These are phyloP conservation scores for Plicaturopsis crispa DNA, from an alignment of 768 basidiomycete species.

Conservation along the genomic window DNA sequence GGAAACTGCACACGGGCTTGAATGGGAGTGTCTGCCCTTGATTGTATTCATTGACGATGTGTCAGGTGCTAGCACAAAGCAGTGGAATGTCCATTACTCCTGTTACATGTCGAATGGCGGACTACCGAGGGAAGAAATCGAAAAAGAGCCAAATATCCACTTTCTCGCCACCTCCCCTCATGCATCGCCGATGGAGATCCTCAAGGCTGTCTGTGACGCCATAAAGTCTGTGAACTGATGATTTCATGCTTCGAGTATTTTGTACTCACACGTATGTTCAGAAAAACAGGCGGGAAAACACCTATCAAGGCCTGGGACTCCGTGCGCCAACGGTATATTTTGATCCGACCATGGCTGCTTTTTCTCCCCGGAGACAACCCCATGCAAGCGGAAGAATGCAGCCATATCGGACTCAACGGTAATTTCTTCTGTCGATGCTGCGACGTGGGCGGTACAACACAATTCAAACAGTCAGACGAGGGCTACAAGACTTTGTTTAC, in stretches of 20 bases:
- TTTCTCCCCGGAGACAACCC: constrained; percentile 24
- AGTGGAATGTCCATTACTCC: constrained; percentile 29
- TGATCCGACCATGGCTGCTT: constrained; percentile 15
- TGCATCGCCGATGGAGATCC: constrained; percentile 24
- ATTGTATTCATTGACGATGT: constrained; percentile 29
- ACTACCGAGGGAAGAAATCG: constrained; percentile 19
- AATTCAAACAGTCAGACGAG: constrained; percentile 14
- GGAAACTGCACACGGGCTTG: constrained; percentile 10
- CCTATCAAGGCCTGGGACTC: constrained; percentile 15
- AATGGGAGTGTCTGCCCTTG: constrained; percentile 15
- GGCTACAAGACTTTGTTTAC: constrained; percentile 18
- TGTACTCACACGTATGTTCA: too few species aligned
- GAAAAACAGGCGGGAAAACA: constrained; percentile 6
- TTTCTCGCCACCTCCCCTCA: constrained; percentile 26
- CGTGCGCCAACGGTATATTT: constrained; percentile 14
- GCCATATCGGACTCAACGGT: constrained; percentile 20
- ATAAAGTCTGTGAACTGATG: constrained; percentile 16
- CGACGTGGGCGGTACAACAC: constrained; percentile 19
- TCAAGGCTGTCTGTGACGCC: constrained; percentile 19
- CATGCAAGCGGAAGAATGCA: constrained; percentile 28
- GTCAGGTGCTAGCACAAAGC: constrained; percentile 25
- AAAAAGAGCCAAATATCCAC: constrained; percentile 21
- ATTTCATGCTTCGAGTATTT: neutral
- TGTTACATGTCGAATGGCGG: constrained; percentile 24
- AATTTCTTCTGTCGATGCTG: constrained; percentile 27